These are phyloP conservation scores for Plasmodiophora brassicae DNA, from an alignment of 208 protist genomes.

Conservation along the genomic window DNA sequence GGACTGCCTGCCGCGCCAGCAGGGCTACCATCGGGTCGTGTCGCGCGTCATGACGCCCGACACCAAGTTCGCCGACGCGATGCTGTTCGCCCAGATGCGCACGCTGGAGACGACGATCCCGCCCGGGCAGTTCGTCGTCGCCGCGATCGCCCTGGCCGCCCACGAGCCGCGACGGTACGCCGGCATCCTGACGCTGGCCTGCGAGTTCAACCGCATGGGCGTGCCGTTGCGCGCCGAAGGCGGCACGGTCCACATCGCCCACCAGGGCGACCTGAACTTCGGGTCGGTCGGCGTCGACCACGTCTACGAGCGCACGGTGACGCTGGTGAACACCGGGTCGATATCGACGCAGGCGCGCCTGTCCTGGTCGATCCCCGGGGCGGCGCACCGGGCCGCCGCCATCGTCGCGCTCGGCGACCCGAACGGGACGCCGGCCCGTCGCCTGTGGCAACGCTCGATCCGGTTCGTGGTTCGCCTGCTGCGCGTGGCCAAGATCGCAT, in stretches of 20 bases:
- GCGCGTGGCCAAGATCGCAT: background rate
- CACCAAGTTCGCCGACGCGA: too few species aligned
- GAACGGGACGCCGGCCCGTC: background rate
- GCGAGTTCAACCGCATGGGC: background rate
- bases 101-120: background rate
- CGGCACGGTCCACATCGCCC: background rate
- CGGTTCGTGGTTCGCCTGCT: background rate
- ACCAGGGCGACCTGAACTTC: background rate
- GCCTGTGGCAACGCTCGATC: background rate
- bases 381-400: background rate
- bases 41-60: background rate
- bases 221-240: background rate
- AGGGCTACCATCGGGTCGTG: background rate
- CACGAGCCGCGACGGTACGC: background rate
- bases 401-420: background rate
- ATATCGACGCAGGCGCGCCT: background rate
- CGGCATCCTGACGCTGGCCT: background rate
- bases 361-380: background rate
- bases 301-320: background rate
- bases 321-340: background rate
- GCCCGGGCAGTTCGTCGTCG: background rate
- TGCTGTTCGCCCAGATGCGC: background rate
- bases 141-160: background rate
- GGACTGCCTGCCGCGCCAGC: background rate
- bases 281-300: conserved; percentile 1